Conservation (phyloP, 2,329 filamentous ascomycete species). For the Ophiostoma perfectum region DNA sequence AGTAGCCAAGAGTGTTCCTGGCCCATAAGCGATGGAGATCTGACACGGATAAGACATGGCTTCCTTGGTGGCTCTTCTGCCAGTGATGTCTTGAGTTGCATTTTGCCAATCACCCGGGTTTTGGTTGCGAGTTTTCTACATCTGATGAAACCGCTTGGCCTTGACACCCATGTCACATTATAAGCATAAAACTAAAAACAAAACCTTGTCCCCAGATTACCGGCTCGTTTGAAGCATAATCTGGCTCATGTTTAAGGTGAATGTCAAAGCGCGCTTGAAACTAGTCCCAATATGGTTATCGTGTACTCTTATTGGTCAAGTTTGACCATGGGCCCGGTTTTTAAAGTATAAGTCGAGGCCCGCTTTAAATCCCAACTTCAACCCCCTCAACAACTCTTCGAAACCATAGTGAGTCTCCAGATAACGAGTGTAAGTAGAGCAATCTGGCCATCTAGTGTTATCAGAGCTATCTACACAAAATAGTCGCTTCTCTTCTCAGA, state of each 20-base stretch:
- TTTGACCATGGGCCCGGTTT: background rate
- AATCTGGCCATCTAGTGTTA: no score
- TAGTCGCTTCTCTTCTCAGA: no score
- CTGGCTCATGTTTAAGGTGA: no score
- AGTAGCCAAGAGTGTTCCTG: background rate
- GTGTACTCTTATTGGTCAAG: background rate
- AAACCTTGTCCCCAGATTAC: no score
- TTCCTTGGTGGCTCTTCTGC: background rate
- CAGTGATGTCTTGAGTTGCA: background rate
- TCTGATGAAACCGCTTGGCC: background rate
- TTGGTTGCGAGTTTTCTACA: background rate
- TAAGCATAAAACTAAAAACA: background rate
- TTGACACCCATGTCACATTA: background rate
- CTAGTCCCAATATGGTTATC: no score
- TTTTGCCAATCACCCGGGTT: background rate
- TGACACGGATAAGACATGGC: conserved; percentile 1
- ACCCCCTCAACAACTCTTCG: background rate
- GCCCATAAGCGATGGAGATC: background rate
- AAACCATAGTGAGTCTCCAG: no score
- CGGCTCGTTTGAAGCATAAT: no score
- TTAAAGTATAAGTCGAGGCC: background rate
- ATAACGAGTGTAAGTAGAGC: no score
- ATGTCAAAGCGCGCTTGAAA: no score
- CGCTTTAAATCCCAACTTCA: background rate
- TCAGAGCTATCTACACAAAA: no score